A percentile compares a stretch with the other conserved stretches of the same genome.
phyloP scores from a whole-genome alignment of 1,284 basidiomycete species.

The Apiotrichum siamense region DNA sequence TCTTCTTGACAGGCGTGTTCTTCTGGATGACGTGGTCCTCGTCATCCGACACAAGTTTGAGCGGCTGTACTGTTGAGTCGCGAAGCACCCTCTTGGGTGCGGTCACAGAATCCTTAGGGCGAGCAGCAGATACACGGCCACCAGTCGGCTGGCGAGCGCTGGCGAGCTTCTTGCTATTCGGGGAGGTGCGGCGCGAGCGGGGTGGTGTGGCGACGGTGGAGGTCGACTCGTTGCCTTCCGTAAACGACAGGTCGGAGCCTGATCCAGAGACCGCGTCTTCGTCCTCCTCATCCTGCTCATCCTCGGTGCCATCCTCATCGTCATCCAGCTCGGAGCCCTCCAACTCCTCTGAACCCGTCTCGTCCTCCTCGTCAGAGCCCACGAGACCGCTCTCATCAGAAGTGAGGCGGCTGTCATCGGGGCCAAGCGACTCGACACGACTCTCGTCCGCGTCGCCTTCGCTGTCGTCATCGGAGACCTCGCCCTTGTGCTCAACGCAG shows the following conservation, averaged over 20 bases:
- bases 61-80: background rate
- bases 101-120: no score
- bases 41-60: slow-evolving; percentile 15
- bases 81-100: no score
- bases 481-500: background rate
- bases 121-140: no score
- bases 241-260: slow-evolving; percentile 33
- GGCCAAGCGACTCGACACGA: slow-evolving; percentile 5
- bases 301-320: slow-evolving; percentile 18
- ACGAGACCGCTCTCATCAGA: background rate
- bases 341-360: slow-evolving; percentile 17
- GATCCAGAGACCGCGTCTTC: slow-evolving; percentile 3
- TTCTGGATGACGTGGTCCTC: slow-evolving; percentile 18
- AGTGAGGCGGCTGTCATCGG: background rate
- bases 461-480: slow-evolving; percentile 7
- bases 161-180: background rate
- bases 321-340: slow-evolving; percentile 19
- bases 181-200: slow-evolving; percentile 11
- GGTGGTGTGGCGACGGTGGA: slow-evolving; percentile 23
- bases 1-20: slow-evolving; percentile 46
- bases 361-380: slow-evolving; percentile 16
- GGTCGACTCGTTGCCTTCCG: slow-evolving; percentile 6
- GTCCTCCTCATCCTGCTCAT: slow-evolving; percentile 22
- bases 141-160: slow-evolving; percentile 13
- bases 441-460: background rate